Evolutionary conservation across 2,329 filamentous ascomycete species (phyloP).

Genomic region (Davidsoniella australis): DNA sequence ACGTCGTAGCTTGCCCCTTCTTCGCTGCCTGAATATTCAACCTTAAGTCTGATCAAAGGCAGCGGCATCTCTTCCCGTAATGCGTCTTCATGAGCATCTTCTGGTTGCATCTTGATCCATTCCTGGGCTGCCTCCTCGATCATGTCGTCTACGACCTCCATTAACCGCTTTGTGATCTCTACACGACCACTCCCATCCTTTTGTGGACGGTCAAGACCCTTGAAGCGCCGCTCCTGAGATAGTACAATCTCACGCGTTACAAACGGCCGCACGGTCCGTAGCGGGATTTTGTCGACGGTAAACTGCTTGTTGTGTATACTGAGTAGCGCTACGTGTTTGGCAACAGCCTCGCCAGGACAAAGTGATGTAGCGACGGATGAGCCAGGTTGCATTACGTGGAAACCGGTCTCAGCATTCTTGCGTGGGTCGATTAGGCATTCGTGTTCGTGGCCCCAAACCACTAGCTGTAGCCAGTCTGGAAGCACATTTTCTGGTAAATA

Average conservation of each 20-base stretch:
- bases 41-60: conserved; percentile 74
- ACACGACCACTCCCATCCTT: conserved; percentile 55
- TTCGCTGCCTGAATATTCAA: conserved; percentile 75
- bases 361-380: conserved; percentile 92
- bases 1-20: conserved; percentile 65
- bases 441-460: conserved; percentile 96
- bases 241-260: conserved; percentile 70
- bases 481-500: conserved; percentile 89
- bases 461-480: conserved; percentile 75
- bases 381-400: conserved; percentile 92
- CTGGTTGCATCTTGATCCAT: conserved; percentile 65
- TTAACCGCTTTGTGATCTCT: conserved; percentile 61
- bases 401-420: conserved; percentile 71
- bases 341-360: conserved; percentile 71
- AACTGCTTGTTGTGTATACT: conserved; percentile 73
- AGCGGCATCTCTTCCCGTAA: conserved; percentile 37
- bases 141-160: conserved; percentile 64
- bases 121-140: conserved; percentile 69
- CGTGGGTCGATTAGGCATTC: conserved; percentile 81
- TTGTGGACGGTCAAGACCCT: conserved; percentile 52
- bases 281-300: conserved; percentile 57
- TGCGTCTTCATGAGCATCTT: conserved; percentile 24
- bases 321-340: conserved; percentile 80
- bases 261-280: conserved; percentile 84
- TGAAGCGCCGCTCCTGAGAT: conserved; percentile 57